Percentiles rank a stretch among this genome's conserved stretches.
These are phyloP conservation scores for Canna indica DNA, from an alignment of 176 grass and related monocot genomes.

Conservation along the genomic window DNA sequence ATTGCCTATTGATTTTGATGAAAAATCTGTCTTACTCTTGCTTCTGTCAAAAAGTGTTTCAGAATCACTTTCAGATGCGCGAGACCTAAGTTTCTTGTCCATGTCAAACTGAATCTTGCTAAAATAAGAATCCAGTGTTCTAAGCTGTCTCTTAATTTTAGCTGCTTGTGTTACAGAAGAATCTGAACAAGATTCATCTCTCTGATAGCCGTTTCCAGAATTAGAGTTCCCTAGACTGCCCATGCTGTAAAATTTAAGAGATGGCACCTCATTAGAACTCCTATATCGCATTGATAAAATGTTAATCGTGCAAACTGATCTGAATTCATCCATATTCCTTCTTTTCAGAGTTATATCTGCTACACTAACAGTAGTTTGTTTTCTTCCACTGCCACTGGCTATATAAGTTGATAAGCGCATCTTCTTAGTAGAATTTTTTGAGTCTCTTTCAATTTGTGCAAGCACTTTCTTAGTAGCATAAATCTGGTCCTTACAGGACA, in stretches of 20 bases:
- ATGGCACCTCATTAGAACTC: neutral
- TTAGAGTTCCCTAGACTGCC: conserved; percentile 12
- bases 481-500: conserved; percentile 13
- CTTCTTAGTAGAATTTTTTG: neutral
- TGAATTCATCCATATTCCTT: neutral
- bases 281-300: neutral
- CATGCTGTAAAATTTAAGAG: conserved; percentile 19
- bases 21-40: neutral
- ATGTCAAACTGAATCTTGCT: conserved; percentile 15
- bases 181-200: conserved; percentile 3
- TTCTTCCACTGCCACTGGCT: neutral
- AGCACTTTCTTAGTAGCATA: neutral
- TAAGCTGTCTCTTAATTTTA: conserved; percentile 26
- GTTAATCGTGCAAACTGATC: conserved; percentile 1
- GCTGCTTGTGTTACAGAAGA: conserved; percentile 10
- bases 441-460: neutral
- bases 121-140: conserved; percentile 37
- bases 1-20: conserved; percentile 1
- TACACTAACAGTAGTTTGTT: neutral
- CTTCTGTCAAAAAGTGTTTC: neutral
- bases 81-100: conserved; percentile 8
- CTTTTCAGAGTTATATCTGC: conserved; percentile 9
- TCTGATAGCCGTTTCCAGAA: conserved; percentile 9
- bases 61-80: neutral
- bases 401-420: neutral